These are phyloP conservation scores for Thelonectria blattea DNA, from an alignment of 2,329 filamentous ascomycete species.

Conservation along the genomic window DNA sequence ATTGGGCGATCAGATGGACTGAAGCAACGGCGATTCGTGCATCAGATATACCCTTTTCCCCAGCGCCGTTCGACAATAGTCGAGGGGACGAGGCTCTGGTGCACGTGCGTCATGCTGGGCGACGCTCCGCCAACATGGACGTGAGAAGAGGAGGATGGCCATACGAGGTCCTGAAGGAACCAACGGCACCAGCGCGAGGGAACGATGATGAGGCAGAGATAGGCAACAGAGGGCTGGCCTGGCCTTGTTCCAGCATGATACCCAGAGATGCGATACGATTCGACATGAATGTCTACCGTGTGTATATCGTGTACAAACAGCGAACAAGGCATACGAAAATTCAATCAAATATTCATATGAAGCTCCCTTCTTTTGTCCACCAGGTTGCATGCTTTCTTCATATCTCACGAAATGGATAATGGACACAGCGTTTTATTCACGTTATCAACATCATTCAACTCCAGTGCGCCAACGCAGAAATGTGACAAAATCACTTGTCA, in stretches of 20 bases:
- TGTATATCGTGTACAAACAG: slow-evolving; percentile 6
- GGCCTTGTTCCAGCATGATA: slow-evolving; percentile 11
- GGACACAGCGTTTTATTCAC: not conserved
- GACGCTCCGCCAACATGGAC: not conserved
- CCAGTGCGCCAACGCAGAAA: not conserved
- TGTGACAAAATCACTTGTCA: not conserved
- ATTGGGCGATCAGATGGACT: not conserved
- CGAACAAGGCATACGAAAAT: slow-evolving; percentile 8
- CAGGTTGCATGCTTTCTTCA: not conserved
- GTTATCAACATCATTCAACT: not conserved
- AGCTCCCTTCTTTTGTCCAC: not conserved
- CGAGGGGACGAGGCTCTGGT: not conserved
- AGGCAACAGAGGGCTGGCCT: not conserved
- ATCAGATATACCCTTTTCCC: not conserved
- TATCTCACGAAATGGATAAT: too few relatives aligned
- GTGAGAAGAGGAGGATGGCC: not conserved
- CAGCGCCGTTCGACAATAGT: not conserved
- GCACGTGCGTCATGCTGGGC: not conserved
- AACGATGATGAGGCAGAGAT: slow-evolving; percentile 3
- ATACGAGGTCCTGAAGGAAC: not conserved
- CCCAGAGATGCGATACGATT: slow-evolving; percentile 18
- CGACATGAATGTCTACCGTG: slow-evolving; percentile 8
- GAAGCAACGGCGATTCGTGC: not conserved
- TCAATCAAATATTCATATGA: slow-evolving; percentile 4
- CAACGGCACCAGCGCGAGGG: not conserved